phyloP scores from a whole-genome alignment of 1,139 yeast species.

The Debaryomycetaceae sp. region DNA sequence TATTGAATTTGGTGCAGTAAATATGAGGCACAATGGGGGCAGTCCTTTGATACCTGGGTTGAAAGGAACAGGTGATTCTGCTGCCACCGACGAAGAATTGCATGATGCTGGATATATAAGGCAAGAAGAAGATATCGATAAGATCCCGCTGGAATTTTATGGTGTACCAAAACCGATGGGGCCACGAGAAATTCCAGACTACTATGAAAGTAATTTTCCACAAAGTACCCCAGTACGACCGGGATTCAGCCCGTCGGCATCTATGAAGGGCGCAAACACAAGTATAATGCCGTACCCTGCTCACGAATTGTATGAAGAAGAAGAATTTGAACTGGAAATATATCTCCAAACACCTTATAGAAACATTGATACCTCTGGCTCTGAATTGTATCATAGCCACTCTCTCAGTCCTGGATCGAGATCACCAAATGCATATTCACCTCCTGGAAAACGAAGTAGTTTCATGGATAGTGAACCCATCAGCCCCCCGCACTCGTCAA shows the following conservation, averaged over 20 bases:
- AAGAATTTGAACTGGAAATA: neutral
- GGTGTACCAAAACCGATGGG: constrained; percentile 44
- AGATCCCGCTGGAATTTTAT: constrained; percentile 13
- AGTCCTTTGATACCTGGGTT: no score
- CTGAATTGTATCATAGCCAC: neutral
- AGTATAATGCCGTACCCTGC: neutral
- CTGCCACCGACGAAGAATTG: neutral
- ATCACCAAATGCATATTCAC: neutral
- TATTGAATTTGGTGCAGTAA: neutral
- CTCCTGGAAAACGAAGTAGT: neutral
- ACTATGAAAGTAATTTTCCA: constrained; percentile 11
- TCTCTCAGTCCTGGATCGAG: neutral
- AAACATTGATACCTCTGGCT: neutral
- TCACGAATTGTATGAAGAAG: neutral
- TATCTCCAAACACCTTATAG: neutral
- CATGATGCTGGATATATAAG: neutral
- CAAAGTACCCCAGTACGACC: neutral
- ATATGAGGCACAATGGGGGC: neutral
- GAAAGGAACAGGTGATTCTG: neutral
- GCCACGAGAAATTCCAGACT: constrained; percentile 39
- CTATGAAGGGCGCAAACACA: neutral
- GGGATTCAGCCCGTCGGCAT: neutral
- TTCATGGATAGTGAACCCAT: neutral
- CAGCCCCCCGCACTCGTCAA: neutral
- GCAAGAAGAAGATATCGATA: neutral